Evolutionary conservation across 345 rosid genomes (phyloP).

Genomic region (Rhizophora apiculata): DNA sequence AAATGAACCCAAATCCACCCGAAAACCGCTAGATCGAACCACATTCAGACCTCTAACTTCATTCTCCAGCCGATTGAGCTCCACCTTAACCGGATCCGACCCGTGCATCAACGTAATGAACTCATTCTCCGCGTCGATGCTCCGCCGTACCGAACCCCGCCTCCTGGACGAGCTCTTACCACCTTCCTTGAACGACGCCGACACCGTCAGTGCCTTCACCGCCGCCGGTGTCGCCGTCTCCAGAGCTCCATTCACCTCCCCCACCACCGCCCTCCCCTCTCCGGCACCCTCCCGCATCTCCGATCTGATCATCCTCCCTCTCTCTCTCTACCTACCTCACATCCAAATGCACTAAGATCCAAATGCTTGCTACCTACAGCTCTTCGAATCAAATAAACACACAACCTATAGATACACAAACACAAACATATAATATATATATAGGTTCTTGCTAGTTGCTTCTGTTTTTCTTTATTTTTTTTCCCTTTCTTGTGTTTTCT

Average conservation of each 20-base stretch:
- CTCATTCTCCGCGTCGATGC: slow-evolving; percentile 94
- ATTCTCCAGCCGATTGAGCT: slow-evolving; percentile 96
- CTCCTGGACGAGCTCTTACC: slow-evolving; percentile 65
- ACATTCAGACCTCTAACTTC: slow-evolving; percentile 89
- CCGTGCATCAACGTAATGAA: slow-evolving; percentile 83
- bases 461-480: not conserved
- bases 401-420: not conserved
- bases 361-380: not conserved
- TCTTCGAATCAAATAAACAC: not conserved
- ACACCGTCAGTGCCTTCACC: slow-evolving; percentile 40
- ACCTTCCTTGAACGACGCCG: slow-evolving; percentile 71
- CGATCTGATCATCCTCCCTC: slow-evolving; percentile 12
- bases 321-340: slow-evolving; percentile 6
- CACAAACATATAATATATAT: not conserved
- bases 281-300: slow-evolving; percentile 35
- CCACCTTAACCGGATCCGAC: slow-evolving; percentile 97
- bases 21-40: slow-evolving; percentile 60
- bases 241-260: slow-evolving; percentile 18
- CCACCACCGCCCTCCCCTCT: slow-evolving; percentile 20
- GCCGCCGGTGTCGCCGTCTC: slow-evolving; percentile 15
- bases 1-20: slow-evolving; percentile 19
- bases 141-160: slow-evolving; percentile 61
- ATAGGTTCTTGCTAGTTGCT: not conserved
- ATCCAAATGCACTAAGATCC: slow-evolving; percentile 22
- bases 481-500: not conserved